A percentile compares a stretch with the other conserved stretches of the same genome.
These are phyloP conservation scores for Prunus mume DNA, from an alignment of 306 rosid genomes.

Conservation along the genomic window DNA sequence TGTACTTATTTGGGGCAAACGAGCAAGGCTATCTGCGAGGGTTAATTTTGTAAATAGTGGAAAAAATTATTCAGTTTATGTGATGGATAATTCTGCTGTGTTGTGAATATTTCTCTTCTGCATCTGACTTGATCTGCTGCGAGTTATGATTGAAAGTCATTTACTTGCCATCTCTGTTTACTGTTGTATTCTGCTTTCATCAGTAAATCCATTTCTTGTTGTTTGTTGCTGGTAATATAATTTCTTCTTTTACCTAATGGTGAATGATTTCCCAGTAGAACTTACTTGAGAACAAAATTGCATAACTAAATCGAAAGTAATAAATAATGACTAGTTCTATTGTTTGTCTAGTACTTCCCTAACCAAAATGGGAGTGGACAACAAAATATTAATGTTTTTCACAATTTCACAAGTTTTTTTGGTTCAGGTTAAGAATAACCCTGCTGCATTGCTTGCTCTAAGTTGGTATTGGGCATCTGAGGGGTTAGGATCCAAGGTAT, in stretches of 20 bases:
- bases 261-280: background rate
- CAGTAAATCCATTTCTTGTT: background rate
- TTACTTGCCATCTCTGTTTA: background rate
- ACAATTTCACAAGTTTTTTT: background rate
- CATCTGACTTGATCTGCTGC: no score
- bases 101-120: background rate
- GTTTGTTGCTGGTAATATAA: background rate
- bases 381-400: background rate
- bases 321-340: background rate
- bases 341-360: background rate
- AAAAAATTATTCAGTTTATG: no score
- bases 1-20: background rate
- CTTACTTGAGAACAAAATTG: background rate
- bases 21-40: background rate
- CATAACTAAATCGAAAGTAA: background rate
- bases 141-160: background rate
- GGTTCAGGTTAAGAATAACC: conserved; percentile 68
- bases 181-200: background rate
- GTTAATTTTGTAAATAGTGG: background rate
- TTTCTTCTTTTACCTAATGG: background rate
- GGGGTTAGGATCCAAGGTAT: conserved; percentile 93
- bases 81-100: background rate
- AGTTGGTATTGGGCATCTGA: conserved; percentile 99
- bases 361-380: background rate
- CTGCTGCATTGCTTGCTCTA: conserved; percentile 92